Evolutionary conservation across 129 eudicot genomes (phyloP), one percentile per base, ranked within the genome.

Genomic region (Erigeron canadensis): DNA sequence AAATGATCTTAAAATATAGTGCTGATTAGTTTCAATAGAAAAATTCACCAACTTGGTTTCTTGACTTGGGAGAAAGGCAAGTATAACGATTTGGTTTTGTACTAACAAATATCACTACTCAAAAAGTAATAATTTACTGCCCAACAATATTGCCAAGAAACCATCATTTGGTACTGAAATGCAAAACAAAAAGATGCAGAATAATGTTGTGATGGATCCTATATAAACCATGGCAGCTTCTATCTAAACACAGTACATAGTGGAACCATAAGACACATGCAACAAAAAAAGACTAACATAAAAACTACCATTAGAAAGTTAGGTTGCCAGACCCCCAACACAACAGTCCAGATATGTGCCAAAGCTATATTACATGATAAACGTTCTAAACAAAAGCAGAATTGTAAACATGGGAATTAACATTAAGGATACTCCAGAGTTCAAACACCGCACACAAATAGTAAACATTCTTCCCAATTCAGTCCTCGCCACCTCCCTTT

Each of bases 401-500:
- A 28, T 48, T 72, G 41, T 63, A 63, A 41, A 10, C 61, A 7
- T 48, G 7, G 15, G 64, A 73, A 37, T 62, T 28, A 28, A 2
- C 64, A 74, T 19, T 63, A 53, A 23, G 10, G 60, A 37, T 53
- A 16, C 8, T 22, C 23, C 16, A n/a, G 58, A 16, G 23, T 61
- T 45, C 71, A 8, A 15, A 8, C 67, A 51, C 69, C 58, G 43
- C 75, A 76, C 46, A 59, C 46, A 54, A 38, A 47, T 59, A 44
- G 48, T 70, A 15, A 34, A 5, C 45, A 10, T 75, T 47, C 66
- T 42, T 66, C 60, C 48, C 38, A 7, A 48, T 57, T 22, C 46
- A 51, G 43, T 77, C 71, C 13, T 69, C 47, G 17, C 65, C 40
- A 42, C 54, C 81, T 77, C n/a, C 71, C 40, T 77, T 61, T 48